Base-by-base conservation (phyloP, 2,329 filamentous ascomycete genomes). In the Domatiomyces globalis region DNA sequence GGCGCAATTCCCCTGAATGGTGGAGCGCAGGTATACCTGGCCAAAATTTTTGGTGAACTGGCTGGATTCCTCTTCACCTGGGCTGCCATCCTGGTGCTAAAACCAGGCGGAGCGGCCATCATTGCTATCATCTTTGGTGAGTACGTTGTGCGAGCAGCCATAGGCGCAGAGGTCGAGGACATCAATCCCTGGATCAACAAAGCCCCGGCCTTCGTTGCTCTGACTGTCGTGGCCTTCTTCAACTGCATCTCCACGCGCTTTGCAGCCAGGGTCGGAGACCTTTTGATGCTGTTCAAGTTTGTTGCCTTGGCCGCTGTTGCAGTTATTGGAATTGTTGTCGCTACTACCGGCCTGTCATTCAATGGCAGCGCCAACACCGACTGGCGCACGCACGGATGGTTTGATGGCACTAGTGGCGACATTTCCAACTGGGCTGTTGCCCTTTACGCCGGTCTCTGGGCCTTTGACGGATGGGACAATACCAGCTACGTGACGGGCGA, bases 381-480 rank as follows among this genome's bases (percentile, higher is more conserved):
- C 60, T 98, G 92, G 92, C 94, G 92, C 67, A 79, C 78, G 2
- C 80, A 80, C 44, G 79, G 81, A 45, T 95, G 92, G 90, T 96
- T 96, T 63, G 83, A 87, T 50, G 83, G 84, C 51, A 95, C 90
- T 4, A 87, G 79, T 56, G 79, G 74, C 12, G 84, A 89, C 64
- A 76, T 85, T 48, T 94, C 84, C 46, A 83, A 82, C 59, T 96
- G 89, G 85, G 92, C 92, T 2, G 84, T 98, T 46, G 92, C 92
- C 0, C 70, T 98, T 46, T 98, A 98, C 66, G 90, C 88, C 15
- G 92, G 92, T 7, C 75, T 98, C 4, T 98, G 92, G 92, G 92
- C 92, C 0, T 98, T 92, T 69, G 92, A 98, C 65, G 92, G 92
- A 27, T 98, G 92, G 92, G 92, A 98, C 65, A 98, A 98, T 67